Conservation (phyloP, 257 asterid genomes). For the Lithospermum erythrorhizon region DNA sequence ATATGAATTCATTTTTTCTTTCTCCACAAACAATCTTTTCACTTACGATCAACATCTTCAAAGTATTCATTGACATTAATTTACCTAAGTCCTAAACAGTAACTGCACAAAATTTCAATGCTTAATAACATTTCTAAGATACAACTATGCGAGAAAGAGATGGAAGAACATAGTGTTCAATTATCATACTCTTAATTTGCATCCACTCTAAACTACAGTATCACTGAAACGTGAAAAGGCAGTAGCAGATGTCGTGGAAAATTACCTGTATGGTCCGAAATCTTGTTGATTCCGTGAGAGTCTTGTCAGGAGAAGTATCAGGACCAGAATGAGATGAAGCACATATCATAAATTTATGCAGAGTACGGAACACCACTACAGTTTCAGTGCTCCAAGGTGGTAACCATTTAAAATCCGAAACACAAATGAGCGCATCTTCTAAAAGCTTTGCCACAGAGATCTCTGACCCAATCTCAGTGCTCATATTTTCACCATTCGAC, state of each 20-base stretch:
- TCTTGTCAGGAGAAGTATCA: conserved; percentile 23
- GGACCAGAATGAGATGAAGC: conserved; percentile 50
- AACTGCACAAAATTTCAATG: too few relatives aligned
- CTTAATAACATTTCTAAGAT: too few relatives aligned
- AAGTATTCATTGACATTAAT: background rate
- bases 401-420: conserved; percentile 81
- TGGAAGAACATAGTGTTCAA: too few relatives aligned
- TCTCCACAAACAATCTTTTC: too few relatives aligned
- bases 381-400: conserved; percentile 95
- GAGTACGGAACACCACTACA: conserved; percentile 76
- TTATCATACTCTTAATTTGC: background rate
- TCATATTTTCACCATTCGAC: conserved; percentile 21
- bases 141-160: too few relatives aligned
- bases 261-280: conserved; percentile 58
- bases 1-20: too few relatives aligned
- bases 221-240: conserved; percentile 2
- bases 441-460: conserved; percentile 49
- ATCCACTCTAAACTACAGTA: background rate
- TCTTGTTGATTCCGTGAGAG: conserved; percentile 34
- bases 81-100: background rate
- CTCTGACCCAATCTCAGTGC: conserved; percentile 24
- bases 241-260: conserved; percentile 6
- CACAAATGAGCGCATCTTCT: conserved; percentile 71
- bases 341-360: conserved; percentile 69
- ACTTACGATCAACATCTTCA: too few relatives aligned